Conservation (phyloP, 2,329 filamentous ascomycete genomes). For the Exophiala calicioides region DNA sequence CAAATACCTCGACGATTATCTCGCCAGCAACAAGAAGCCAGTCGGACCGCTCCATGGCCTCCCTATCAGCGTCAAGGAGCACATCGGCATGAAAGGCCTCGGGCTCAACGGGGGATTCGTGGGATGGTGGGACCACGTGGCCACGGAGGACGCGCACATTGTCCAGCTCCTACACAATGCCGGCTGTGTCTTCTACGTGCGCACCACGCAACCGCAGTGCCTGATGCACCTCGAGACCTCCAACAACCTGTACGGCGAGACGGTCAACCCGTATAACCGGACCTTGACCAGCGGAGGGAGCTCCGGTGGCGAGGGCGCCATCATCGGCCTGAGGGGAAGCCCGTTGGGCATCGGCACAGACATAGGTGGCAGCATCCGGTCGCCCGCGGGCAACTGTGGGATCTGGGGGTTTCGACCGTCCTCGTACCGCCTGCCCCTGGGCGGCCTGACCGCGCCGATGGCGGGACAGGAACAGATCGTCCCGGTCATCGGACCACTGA, state of each 20-base stretch:
- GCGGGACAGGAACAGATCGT: slow-evolving; percentile 44
- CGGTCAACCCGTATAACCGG: slow-evolving; percentile 57
- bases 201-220: slow-evolving; percentile 35
- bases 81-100: slow-evolving; percentile 49
- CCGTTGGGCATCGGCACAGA: slow-evolving; percentile 57
- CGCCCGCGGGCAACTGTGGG: slow-evolving; percentile 1
- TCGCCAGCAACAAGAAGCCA: slow-evolving; percentile 27
- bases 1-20: slow-evolving; percentile 48
- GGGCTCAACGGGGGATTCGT: slow-evolving; percentile 36
- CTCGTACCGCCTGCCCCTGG: slow-evolving; percentile 8
- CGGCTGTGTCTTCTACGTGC: slow-evolving; percentile 35
- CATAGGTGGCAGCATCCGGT: slow-evolving; percentile 41
- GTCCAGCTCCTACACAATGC: slow-evolving; percentile 34
- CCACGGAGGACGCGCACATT: slow-evolving; percentile 31
- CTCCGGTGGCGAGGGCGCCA: slow-evolving; percentile 59
- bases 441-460: not conserved
- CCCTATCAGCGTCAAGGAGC: slow-evolving; percentile 56
- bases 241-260: slow-evolving; percentile 40
- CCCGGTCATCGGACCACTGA: slow-evolving; percentile 54
- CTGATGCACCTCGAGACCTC: slow-evolving; percentile 36
- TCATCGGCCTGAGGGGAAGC: slow-evolving; percentile 54
- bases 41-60: slow-evolving; percentile 64
- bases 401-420: slow-evolving; percentile 41
- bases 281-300: slow-evolving; percentile 55
- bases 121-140: slow-evolving; percentile 31